Evolutionary conservation across 768 basidiomycete species (phyloP).

Genomic region (Russula sp.): DNA sequence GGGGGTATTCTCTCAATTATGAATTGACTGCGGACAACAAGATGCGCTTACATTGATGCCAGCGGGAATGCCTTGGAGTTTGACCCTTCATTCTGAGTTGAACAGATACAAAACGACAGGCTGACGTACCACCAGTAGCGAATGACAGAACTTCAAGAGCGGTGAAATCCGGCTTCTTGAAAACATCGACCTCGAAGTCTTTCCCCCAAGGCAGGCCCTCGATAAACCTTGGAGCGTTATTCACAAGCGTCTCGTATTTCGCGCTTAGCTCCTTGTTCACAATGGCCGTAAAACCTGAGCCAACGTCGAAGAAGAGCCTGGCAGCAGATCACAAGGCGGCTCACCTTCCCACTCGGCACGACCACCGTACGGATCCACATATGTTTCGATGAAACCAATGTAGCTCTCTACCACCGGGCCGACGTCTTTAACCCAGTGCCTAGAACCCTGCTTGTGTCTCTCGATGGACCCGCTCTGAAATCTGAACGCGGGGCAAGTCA

Average conservation of each 20-base stretch:
- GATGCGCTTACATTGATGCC: constrained; percentile 65
- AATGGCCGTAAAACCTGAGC: constrained; percentile 78
- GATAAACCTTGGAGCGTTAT: constrained; percentile 71
- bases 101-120: background rate
- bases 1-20: background rate
- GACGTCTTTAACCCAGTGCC: constrained; percentile 79
- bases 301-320: background rate
- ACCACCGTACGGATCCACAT: constrained; percentile 82
- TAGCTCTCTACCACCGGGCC: constrained; percentile 87
- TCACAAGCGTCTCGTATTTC: constrained; percentile 74
- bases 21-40: constrained; percentile 2
- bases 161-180: constrained; percentile 84
- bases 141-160: constrained; percentile 79
- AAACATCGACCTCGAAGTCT: constrained; percentile 45
- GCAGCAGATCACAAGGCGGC: background rate
- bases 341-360: constrained; percentile 90
- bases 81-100: background rate
- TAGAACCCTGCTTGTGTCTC: constrained; percentile 72
- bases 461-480: constrained; percentile 76
- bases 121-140: constrained; percentile 64
- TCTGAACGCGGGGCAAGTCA: constrained; percentile 32
- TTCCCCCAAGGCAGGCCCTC: constrained; percentile 78
- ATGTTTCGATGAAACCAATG: constrained; percentile 78
- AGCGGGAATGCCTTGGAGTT: constrained; percentile 61
- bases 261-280: constrained; percentile 79